Evolutionary conservation across 192 early-diverging fungal species (phyloP), one percentile per base, ranked within the genome.

Genomic region (Umbelopsis isabellina): DNA sequence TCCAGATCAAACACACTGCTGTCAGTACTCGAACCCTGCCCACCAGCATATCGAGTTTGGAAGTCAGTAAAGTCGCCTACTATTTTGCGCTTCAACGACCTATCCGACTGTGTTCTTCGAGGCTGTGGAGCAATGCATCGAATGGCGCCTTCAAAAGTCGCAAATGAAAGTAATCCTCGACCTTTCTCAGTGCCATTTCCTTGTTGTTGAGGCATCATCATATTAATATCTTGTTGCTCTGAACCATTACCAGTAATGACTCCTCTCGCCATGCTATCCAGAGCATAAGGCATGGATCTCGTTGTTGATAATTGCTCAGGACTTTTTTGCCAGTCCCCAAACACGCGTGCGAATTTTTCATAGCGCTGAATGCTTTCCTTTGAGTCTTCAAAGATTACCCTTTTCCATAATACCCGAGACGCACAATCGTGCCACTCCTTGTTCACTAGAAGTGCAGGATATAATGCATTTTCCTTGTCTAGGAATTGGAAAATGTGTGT

Each of bases 401-500:
- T 45, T 20, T 69, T 67, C 79, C 79, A 80, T 23, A 74, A 55
- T 15, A 73, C 25, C 27, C 79, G 71, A 21, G 75, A 65, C 7
- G 72, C 75, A 49, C 74, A 75, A 53, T 72, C 72, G 50, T 80
- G 72, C 74, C 79, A 80, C 9, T 73, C 23, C 22, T 48, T 27
- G 22, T 80, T 80, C 2, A 80, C 79, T 21, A 53, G 20, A 9
- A 80, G 23, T 33, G 70, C 68, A 22, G 74, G 65, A 35, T 73
- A 52, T 11, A 80, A 58, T 9, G 20, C 41, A 21, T 70, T 49
- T 25, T 72, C 71, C 20, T 23, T 33, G 10, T 73, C 70, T 18
- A 86, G 58, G 67, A 78, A 80, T 27, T 82, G 77, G 20, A 86
- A 72, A 46, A 83, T 84, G 13, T 79, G 70, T 22, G 75, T 74